Evolutionary conservation across 257 asterid species (phyloP), one percentile per base, ranked within the genome.

Genomic region (Nicotiana tabacum): DNA sequence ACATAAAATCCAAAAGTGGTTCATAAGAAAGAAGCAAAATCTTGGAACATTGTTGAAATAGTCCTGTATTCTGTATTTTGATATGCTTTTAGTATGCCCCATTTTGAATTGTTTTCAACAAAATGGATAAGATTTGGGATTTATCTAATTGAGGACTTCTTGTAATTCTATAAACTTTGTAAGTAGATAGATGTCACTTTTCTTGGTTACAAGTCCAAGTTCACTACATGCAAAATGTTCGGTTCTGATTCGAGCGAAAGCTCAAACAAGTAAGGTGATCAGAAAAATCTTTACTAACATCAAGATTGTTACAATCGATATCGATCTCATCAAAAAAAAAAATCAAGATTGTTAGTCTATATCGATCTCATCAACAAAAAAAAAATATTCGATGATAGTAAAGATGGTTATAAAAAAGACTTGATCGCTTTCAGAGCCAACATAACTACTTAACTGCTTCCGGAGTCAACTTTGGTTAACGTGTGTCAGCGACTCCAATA

Each of bases 51-150:
- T 12, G 4, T 46, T 72, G 61, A 37, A 24, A 46, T 72, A 72
- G 79, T 72, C 6, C 21, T 46, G 9, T 70, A 3, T 70, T 21
- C 24, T 72, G 60, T 12, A 27, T 27, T 48, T 48, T 43, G 62
- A 74, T 74, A 74, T 74, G 43, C 80, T 48, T 27, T 74, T 74
- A 48, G 64, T 48, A 74, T 48, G 27, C 64, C 80, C 2, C 43
- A 74, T 74, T 24, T 48, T 48, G 80, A 74, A 35, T 74, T 32
- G 57, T 74, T 74, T 74, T 58, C 80, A 74, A 74, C 46, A 43
- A 51, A 76, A 76, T 76, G 80, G 64, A 76, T 76, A 27, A 51
- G 29, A 76, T 76, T 29, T 76, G 64, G 46, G 29, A 76, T 51
- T 15, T 51, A 29, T 0, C 29, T 27, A 13, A 74, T 27, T 74